phyloP scores from a whole-genome alignment of 2,329 filamentous ascomycete genomes.

The Penicillium rolfsii region DNA sequence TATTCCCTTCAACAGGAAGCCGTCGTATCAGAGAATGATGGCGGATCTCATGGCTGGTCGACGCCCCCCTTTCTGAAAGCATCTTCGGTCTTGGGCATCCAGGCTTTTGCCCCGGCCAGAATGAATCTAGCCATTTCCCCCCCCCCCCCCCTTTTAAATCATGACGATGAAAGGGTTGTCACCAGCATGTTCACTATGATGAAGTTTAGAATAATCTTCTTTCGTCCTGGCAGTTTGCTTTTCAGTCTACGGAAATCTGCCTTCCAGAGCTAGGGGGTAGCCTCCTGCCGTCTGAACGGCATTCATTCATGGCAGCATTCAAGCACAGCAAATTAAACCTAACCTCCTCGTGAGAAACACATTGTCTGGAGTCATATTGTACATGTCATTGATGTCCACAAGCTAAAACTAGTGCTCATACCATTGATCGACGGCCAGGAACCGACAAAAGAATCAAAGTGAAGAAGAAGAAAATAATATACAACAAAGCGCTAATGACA shows the following conservation, averaged over 20 bases:
- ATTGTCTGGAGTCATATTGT: slow-evolving; percentile 11
- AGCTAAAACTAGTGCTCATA: slow-evolving; percentile 3
- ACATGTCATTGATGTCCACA: slow-evolving; percentile 10
- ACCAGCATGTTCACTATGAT: no score
- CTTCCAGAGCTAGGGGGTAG: no score
- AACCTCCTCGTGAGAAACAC: no score
- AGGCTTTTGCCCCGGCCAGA: no score
- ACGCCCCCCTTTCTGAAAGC: neutral
- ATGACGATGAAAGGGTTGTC: no score
- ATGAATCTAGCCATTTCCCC: no score
- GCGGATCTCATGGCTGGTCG: slow-evolving; percentile 1
- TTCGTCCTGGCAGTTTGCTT: no score
- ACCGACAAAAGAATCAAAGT: neutral
- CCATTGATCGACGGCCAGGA: neutral
- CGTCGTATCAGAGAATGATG: slow-evolving; percentile 1
- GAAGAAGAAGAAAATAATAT: slow-evolving; percentile 13
- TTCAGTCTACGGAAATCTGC: no score
- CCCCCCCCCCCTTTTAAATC: no score
- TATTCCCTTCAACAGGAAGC: neutral
- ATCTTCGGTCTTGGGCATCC: neutral
- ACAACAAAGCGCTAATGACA: slow-evolving; percentile 12
- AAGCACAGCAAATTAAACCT: neutral
- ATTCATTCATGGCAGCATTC: neutral
- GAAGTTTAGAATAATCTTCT: no score
- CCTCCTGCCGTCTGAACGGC: no score